Percentiles rank a stretch among this genome's conserved stretches.
Conservation (phyloP, 2,329 filamentous ascomycete species). For the Biscogniauxia sp. region DNA sequence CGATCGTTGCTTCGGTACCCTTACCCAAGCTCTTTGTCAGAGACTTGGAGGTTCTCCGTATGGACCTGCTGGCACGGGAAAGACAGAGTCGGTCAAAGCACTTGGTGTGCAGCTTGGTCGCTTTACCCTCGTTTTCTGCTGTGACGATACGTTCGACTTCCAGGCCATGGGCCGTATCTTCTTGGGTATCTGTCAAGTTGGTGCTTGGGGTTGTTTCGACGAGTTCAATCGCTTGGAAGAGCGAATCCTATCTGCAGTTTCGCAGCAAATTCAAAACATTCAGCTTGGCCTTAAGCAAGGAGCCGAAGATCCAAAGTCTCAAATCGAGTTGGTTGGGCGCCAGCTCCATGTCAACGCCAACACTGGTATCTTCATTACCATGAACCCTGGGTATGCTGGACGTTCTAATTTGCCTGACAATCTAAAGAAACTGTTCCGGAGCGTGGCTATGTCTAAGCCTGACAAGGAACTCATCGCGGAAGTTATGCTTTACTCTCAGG, state of each 20-base stretch:
- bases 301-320: constrained; percentile 74
- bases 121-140: constrained; percentile 98
- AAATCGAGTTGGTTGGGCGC: constrained; percentile 92
- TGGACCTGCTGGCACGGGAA: constrained; percentile 94
- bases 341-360: constrained; percentile 87
- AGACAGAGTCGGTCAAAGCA: constrained; percentile 98
- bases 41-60: constrained; percentile 95
- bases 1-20: constrained; percentile 95
- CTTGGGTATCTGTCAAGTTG: constrained; percentile 97
- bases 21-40: constrained; percentile 94
- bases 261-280: constrained; percentile 99
- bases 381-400: constrained; percentile 99
- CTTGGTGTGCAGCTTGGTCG: constrained; percentile 93
- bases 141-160: constrained; percentile 99
- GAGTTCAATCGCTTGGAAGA: constrained; percentile 99
- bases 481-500: constrained; percentile 99
- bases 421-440: constrained; percentile 98
- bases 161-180: constrained; percentile 99
- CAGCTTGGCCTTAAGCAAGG: constrained; percentile 90
- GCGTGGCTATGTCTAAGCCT: constrained; percentile 98
- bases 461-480: constrained; percentile 99
- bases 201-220: constrained; percentile 99
- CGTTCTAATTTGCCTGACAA: constrained; percentile 98
- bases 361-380: constrained; percentile 99
- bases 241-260: constrained; percentile 94